Percentiles rank a stretch among this genome's conserved stretches.
These are phyloP conservation scores for Yarrowia sp. DNA, from an alignment of 805 yeast genomes.

Conservation along the genomic window DNA sequence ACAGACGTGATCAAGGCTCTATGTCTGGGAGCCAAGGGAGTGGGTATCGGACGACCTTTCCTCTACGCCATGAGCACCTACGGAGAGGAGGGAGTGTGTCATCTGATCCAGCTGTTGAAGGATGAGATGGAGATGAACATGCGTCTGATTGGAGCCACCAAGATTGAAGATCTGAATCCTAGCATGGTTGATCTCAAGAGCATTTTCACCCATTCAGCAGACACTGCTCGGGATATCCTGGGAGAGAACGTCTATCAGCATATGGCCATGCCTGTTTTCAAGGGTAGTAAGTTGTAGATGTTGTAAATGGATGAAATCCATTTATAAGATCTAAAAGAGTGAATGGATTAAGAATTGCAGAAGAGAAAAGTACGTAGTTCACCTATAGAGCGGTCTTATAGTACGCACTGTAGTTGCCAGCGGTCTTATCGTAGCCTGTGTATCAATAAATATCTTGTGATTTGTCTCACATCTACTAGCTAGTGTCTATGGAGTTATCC, in stretches of 20 bases:
- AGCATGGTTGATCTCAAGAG: slow-evolving; percentile 56
- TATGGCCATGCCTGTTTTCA: slow-evolving; percentile 52
- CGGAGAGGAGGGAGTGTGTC: slow-evolving; percentile 68
- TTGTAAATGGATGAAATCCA: too few species aligned
- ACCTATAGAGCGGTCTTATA: too few species aligned
- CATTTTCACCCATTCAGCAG: slow-evolving; percentile 38
- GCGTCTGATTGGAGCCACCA: slow-evolving; percentile 72
- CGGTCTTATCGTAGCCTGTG: too few species aligned
- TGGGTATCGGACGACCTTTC: slow-evolving; percentile 74
- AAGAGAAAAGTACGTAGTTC: too few species aligned
- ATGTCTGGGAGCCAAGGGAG: slow-evolving; percentile 72
- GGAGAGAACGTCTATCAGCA: slow-evolving; percentile 55
- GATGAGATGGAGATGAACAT: slow-evolving; percentile 73
- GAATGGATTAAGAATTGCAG: too few species aligned
- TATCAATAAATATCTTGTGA: too few species aligned
- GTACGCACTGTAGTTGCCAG: too few species aligned
- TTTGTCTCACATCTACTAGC: too few species aligned
- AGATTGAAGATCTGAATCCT: slow-evolving; percentile 56
- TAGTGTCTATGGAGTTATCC: too few species aligned
- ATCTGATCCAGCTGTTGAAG: slow-evolving; percentile 62
- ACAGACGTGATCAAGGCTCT: slow-evolving; percentile 74
- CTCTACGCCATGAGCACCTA: slow-evolving; percentile 75
- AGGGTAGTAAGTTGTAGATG: slow-evolving; percentile 27
- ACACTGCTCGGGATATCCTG: slow-evolving; percentile 54
- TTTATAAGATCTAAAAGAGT: too few species aligned